A percentile compares a stretch with the other conserved stretches of the same genome.
phyloP scores from a whole-genome alignment of 2,329 filamentous ascomycete genomes.

The Xylariaceae sp. region DNA sequence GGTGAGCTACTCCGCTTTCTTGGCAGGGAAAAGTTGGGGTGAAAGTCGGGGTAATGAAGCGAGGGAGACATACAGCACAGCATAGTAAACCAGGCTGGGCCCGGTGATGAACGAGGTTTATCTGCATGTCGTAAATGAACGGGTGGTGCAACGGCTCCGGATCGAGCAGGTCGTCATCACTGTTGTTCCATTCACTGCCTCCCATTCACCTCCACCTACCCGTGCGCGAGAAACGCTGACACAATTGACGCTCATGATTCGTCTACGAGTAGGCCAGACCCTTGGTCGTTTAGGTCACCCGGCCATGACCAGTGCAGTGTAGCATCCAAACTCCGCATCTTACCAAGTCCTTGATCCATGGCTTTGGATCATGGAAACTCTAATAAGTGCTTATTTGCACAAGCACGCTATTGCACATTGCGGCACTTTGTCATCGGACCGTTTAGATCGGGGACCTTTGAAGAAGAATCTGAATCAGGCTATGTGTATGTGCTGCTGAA shows the following conservation, averaged over 20 bases:
- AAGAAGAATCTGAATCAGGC: background rate
- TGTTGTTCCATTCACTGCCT: background rate
- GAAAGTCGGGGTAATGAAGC: slow-evolving; percentile 26
- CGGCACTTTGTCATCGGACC: slow-evolving; percentile 5
- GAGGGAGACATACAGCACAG: background rate
- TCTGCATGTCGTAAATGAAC: slow-evolving; percentile 6
- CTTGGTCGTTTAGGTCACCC: slow-evolving; percentile 8
- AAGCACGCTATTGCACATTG: background rate
- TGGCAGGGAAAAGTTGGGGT: slow-evolving; percentile 40
- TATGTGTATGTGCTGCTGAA: background rate
- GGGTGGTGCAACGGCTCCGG: background rate
- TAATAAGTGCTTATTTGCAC: background rate
- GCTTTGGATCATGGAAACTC: slow-evolving; percentile 18
- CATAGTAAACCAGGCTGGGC: background rate
- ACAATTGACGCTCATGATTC: slow-evolving; percentile 3
- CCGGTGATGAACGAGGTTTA: background rate
- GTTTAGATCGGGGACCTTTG: background rate
- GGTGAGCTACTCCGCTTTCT: slow-evolving; percentile 41
- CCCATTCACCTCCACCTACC: background rate
- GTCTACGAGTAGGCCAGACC: background rate
- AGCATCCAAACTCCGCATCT: slow-evolving; percentile 8
- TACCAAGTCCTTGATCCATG: slow-evolving; percentile 16
- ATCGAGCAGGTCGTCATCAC: slow-evolving; percentile 23
- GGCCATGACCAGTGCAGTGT: background rate
- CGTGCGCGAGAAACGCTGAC: too few species aligned